Percentiles rank a stretch among this genome's conserved stretches.
Conservation (phyloP, 305 asterid genomes). For the Salvia sclarea region DNA sequence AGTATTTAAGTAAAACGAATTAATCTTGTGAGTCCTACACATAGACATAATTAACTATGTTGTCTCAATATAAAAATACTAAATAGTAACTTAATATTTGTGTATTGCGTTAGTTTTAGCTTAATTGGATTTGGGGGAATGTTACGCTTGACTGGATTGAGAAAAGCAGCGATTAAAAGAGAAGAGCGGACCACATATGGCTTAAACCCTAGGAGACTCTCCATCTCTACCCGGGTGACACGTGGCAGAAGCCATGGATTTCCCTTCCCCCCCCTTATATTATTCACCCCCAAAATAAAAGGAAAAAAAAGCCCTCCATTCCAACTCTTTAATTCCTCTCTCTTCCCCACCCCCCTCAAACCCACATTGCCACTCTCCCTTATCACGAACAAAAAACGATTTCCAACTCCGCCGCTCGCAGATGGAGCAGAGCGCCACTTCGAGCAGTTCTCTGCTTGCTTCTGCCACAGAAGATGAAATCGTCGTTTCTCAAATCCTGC, state of each 20-base stretch:
- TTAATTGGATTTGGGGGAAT: neutral
- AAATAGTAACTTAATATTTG: too few species aligned
- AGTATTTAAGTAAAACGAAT: too few species aligned
- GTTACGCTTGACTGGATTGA: neutral
- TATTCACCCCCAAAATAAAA: neutral
- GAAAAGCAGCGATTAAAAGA: neutral
- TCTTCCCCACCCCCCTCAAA: constrained; percentile 1
- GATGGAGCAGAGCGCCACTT: constrained; percentile 34
- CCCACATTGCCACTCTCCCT: constrained; percentile 25
- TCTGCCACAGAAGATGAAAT: constrained; percentile 37
- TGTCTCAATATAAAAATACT: too few species aligned
- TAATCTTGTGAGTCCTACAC: too few species aligned
- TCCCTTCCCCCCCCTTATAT: neutral
- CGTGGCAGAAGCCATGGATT: constrained; percentile 51
- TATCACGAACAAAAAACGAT: constrained; percentile 7
- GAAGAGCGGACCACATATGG: constrained; percentile 6
- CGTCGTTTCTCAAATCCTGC: constrained; percentile 37
- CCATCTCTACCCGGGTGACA: constrained; percentile 43
- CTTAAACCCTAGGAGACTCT: constrained; percentile 38
- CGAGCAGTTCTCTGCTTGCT: constrained; percentile 15
- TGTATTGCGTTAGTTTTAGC: neutral
- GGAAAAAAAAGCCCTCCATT: constrained; percentile 22
- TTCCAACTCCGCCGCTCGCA: neutral
- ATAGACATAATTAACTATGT: too few species aligned
- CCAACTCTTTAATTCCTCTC: constrained; percentile 10